A percentile compares a stretch with the other conserved stretches of the same genome.
Evolutionary conservation across 164 flowering plant genomes (phyloP).

Genomic region (Piper longum): DNA sequence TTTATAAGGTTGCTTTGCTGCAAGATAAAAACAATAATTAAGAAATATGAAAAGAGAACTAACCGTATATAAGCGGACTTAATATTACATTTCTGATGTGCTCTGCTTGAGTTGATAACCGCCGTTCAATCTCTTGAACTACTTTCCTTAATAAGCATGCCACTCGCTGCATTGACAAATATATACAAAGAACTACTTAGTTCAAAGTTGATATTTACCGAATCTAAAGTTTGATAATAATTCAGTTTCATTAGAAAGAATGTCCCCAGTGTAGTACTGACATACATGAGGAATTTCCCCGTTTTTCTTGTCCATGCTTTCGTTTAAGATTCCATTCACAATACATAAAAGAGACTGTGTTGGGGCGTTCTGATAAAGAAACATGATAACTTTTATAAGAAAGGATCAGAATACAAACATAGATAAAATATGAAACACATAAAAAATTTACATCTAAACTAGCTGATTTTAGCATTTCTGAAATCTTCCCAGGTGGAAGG

Average conservation of each 20-base stretch:
- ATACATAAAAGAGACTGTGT: slow-evolving; percentile 54
- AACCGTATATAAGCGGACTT: neutral
- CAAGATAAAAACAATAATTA: slow-evolving; percentile 11
- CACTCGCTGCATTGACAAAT: slow-evolving; percentile 30
- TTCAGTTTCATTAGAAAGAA: neutral
- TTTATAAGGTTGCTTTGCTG: slow-evolving; percentile 72
- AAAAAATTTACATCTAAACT: slow-evolving; percentile 49
- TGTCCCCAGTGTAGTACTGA: slow-evolving; percentile 10
- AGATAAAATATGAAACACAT: neutral
- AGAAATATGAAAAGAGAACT: slow-evolving; percentile 2
- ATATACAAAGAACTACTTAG: too few species aligned
- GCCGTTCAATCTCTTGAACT: slow-evolving; percentile 64
- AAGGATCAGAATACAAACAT: neutral
- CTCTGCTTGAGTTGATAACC: slow-evolving; percentile 58
- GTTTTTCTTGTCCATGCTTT: slow-evolving; percentile 53
- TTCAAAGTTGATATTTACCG: too few species aligned
- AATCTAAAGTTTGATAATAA: neutral
- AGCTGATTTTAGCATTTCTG: slow-evolving; percentile 45
- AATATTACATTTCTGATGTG: slow-evolving; percentile 48
- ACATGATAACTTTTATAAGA: neutral
- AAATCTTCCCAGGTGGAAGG: slow-evolving; percentile 43
- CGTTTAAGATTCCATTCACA: slow-evolving; percentile 52
- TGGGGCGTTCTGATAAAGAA: slow-evolving; percentile 53
- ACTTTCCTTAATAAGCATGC: slow-evolving; percentile 49
- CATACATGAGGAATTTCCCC: slow-evolving; percentile 77